These are phyloP conservation scores for Monilinia fructigena DNA, from an alignment of 2,329 filamentous ascomycete species.

Conservation along the genomic window DNA sequence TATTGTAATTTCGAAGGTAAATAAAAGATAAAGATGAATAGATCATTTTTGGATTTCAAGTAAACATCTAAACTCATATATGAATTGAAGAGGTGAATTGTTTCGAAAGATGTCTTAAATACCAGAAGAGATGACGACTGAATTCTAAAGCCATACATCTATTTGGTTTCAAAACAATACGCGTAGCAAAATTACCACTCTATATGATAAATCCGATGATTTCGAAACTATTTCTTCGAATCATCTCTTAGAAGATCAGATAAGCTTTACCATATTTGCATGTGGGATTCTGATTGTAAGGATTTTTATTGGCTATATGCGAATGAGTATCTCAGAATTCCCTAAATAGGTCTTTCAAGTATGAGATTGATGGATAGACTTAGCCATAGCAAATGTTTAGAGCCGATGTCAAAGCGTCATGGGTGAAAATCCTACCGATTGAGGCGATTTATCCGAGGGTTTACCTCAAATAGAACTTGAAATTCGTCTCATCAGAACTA, in stretches of 20 bases:
- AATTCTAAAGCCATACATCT: not conserved
- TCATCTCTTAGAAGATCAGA: not conserved
- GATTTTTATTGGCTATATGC: not conserved
- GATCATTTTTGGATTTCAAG: not conserved
- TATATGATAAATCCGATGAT: not conserved
- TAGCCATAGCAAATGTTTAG: not conserved
- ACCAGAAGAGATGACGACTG: not conserved
- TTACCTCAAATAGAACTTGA: not conserved
- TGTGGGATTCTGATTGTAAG: not conserved
- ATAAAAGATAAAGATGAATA: not conserved
- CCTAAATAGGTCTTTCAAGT: not conserved
- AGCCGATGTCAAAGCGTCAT: not conserved
- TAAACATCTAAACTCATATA: not conserved
- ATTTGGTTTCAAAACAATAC: not conserved
- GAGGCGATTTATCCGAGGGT: not conserved
- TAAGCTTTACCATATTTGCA: not conserved
- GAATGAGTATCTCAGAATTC: not conserved
- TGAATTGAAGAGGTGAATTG: not conserved
- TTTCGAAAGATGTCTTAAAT: not conserved
- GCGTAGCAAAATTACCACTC: conserved; percentile 4
- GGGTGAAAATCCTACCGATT: not conserved
- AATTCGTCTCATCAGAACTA: too few relatives aligned
- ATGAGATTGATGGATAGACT: not conserved
- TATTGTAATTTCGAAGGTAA: not conserved
- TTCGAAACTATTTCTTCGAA: not conserved